Percentiles rank a stretch among this genome's conserved stretches.
These are phyloP conservation scores for Terfezia claveryi DNA, from an alignment of 495 filamentous ascomycete species.

Conservation along the genomic window DNA sequence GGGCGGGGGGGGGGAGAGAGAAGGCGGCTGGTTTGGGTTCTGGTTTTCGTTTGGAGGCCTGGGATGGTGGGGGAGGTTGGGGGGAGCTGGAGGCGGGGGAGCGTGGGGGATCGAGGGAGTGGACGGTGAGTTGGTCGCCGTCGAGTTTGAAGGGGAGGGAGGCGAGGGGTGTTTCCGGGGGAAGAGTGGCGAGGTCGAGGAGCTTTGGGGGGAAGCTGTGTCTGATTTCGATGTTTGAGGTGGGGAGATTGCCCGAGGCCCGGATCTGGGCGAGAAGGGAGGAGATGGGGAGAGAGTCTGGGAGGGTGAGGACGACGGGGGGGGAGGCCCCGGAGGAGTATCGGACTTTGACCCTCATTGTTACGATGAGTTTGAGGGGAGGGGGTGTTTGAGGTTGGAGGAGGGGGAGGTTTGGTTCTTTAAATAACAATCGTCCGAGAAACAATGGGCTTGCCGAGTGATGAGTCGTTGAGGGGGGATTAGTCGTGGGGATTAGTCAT, in stretches of 20 bases:
- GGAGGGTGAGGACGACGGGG: slow-evolving; percentile 13
- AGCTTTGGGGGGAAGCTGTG: slow-evolving; percentile 65
- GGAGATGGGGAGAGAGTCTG: slow-evolving; percentile 9
- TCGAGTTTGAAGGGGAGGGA: slow-evolving; percentile 47
- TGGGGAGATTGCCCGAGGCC: neutral
- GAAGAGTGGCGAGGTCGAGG: slow-evolving; percentile 34
- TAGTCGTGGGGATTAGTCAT: no score
- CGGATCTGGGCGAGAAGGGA: slow-evolving; percentile 12
- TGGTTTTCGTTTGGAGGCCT: slow-evolving; percentile 19
- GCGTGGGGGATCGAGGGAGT: neutral
- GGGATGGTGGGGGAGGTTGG: slow-evolving; percentile 4
- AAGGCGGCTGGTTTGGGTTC: slow-evolving; percentile 15
- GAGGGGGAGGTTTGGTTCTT: no score
- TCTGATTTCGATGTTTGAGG: slow-evolving; percentile 44
- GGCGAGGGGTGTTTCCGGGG: slow-evolving; percentile 26
- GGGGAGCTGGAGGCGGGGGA: slow-evolving; percentile 1
- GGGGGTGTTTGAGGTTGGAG: no score
- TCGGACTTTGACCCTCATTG: slow-evolving; percentile 17
- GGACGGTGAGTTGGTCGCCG: slow-evolving; percentile 61
- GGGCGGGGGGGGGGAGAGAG: slow-evolving; percentile 2
- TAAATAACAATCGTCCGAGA: no score
- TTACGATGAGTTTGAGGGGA: neutral
- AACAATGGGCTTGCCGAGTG: no score
- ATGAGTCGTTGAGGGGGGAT: no score
- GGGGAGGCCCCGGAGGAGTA: slow-evolving; percentile 4